phyloP scores from a whole-genome alignment of 306 rosid genomes.

The Herpetospermum pedunculosum region DNA sequence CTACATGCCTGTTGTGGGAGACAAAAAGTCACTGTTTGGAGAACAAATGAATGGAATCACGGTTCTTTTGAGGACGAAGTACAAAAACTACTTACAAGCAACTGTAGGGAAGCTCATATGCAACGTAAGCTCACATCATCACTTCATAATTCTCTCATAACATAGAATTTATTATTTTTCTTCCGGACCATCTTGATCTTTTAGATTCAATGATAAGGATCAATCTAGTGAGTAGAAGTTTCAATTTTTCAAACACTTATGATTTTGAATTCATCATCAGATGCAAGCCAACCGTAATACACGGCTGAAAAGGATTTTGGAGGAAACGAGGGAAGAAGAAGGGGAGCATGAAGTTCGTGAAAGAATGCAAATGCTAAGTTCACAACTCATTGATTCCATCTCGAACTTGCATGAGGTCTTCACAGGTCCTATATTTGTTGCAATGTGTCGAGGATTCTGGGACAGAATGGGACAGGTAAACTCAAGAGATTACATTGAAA shows the following conservation, averaged over 20 bases:
- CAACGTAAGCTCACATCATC: conserved; percentile 52
- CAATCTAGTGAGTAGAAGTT: not conserved
- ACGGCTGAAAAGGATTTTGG: conserved; percentile 69
- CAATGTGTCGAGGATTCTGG: conserved; percentile 84
- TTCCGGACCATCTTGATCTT: not conserved
- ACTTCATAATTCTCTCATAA: not conserved
- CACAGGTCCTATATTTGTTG: conserved; percentile 60
- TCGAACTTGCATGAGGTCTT: conserved; percentile 87
- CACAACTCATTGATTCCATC: conserved; percentile 66
- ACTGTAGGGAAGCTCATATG: conserved; percentile 75
- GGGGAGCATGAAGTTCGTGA: conserved; percentile 91
- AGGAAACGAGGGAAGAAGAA: conserved; percentile 85
- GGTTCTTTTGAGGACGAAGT: conserved; percentile 80
- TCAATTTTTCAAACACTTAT: not conserved
- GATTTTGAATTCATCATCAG: conserved; percentile 24
- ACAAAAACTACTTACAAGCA: conserved; percentile 89
- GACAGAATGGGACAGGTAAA: conserved; percentile 92
- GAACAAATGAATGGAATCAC: conserved; percentile 90
- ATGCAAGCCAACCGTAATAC: conserved; percentile 66
- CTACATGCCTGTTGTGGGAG: conserved; percentile 62
- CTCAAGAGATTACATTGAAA: not conserved
- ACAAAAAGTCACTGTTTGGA: conserved; percentile 62
- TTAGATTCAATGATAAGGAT: not conserved
- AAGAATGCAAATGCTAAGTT: conserved; percentile 71
- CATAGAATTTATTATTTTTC: not conserved